These are phyloP conservation scores for Penicillium paneum DNA, from an alignment of 2,329 filamentous ascomycete species.

Conservation along the genomic window DNA sequence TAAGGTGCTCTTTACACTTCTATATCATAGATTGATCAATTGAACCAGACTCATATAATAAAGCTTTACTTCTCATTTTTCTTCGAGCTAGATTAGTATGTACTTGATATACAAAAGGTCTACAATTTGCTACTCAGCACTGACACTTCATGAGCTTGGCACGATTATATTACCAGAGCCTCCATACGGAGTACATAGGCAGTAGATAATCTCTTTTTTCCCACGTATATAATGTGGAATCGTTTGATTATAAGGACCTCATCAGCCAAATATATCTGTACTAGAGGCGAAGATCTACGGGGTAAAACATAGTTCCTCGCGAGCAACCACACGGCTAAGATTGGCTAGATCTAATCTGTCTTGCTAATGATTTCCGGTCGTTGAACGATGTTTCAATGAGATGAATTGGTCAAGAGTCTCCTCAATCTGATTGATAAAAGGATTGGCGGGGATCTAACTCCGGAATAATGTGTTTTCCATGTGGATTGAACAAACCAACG, in stretches of 20 bases:
- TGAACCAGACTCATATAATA: too few relatives aligned
- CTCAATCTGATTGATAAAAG: background rate
- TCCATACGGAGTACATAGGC: background rate
- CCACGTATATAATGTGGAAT: too few relatives aligned
- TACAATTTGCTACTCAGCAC: background rate
- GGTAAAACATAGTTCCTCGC: background rate
- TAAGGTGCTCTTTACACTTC: too few relatives aligned
- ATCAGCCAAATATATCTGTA: background rate
- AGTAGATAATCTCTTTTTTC: background rate
- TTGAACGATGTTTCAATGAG: background rate
- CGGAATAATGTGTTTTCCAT: background rate
- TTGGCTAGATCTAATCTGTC: background rate
- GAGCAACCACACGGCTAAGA: background rate
- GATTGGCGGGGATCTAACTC: background rate
- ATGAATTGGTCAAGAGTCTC: background rate
- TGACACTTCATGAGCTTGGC: background rate
- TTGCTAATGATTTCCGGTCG: background rate
- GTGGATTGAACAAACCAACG: background rate
- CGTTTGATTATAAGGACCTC: background rate
- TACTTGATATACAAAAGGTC: background rate
- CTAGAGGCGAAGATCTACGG: background rate
- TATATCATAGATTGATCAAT: too few relatives aligned
- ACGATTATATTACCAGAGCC: background rate
- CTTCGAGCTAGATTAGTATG: background rate
- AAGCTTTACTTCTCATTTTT: too few relatives aligned